phyloP scores from a whole-genome alignment of 768 basidiomycete species.

The Tephrocybe rancida region DNA sequence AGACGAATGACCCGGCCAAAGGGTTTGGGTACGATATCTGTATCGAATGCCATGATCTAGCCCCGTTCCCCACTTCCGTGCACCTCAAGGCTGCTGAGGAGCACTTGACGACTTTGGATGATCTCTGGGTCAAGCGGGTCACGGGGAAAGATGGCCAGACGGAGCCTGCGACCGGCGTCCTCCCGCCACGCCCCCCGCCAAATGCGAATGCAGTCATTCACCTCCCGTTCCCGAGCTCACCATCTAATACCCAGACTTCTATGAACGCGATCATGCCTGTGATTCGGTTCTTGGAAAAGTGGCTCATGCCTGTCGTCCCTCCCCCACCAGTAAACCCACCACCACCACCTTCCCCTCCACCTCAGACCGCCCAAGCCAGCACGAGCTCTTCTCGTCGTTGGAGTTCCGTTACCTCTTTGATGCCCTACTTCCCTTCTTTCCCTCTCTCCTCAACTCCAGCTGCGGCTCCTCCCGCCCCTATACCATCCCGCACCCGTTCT shows the following conservation, averaged over 20 bases:
- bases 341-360: constrained; percentile 8
- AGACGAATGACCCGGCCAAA: constrained; percentile 44
- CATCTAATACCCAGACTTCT: constrained; percentile 52
- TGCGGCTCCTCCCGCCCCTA: constrained; percentile 1
- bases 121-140: constrained; percentile 59
- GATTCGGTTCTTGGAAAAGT: constrained; percentile 67
- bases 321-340: constrained; percentile 15
- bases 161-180: constrained; percentile 17
- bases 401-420: constrained; percentile 44
- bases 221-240: constrained; percentile 74
- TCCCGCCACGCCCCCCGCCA: constrained; percentile 69
- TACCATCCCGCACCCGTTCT: constrained; percentile 31
- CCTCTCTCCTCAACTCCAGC: constrained; percentile 15
- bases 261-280: constrained; percentile 63
- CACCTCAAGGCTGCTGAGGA: constrained; percentile 79
- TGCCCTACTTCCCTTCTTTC: constrained; percentile 40
- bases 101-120: constrained; percentile 67
- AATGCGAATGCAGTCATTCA: constrained; percentile 74
- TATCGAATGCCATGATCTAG: constrained; percentile 84
- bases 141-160: background rate
- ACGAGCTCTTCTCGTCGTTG: constrained; percentile 32
- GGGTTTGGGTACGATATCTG: constrained; percentile 82
- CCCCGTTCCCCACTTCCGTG: constrained; percentile 68
- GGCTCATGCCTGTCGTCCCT: constrained; percentile 49
- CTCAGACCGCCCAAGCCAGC: background rate